These are phyloP conservation scores for Colletotrichum musicola DNA, from an alignment of 2,329 filamentous ascomycete genomes.

Conservation along the genomic window DNA sequence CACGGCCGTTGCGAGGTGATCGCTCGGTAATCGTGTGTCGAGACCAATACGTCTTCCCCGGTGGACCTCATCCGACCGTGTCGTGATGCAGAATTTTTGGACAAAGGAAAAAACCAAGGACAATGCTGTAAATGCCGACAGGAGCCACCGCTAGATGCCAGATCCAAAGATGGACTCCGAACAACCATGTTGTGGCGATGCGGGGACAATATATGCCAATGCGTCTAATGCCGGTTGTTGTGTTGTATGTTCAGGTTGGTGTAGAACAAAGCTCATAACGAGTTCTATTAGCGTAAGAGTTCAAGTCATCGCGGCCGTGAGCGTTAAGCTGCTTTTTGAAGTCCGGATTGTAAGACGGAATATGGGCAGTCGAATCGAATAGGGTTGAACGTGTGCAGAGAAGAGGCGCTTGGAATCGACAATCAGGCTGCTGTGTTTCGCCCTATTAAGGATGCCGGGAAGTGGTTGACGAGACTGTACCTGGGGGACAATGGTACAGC, in stretches of 20 bases:
- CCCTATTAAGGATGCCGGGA: slow-evolving; percentile 37
- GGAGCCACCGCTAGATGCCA: slow-evolving; percentile 41
- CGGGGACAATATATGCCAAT: slow-evolving; percentile 46
- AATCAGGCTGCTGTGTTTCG: slow-evolving; percentile 40
- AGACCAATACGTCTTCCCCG: slow-evolving; percentile 17
- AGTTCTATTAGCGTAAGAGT: slow-evolving; percentile 38
- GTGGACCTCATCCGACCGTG: slow-evolving; percentile 22
- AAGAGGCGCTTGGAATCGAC: slow-evolving; percentile 36
- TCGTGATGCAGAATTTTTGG: slow-evolving; percentile 33
- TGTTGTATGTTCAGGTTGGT: slow-evolving; percentile 35
- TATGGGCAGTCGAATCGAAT: slow-evolving; percentile 37
- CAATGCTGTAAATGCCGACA: slow-evolving; percentile 39
- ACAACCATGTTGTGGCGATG: slow-evolving; percentile 43
- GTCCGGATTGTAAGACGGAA: slow-evolving; percentile 31
- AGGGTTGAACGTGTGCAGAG: slow-evolving; percentile 39
- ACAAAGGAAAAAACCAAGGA: slow-evolving; percentile 39
- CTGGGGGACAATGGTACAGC: slow-evolving; percentile 3
- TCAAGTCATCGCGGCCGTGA: slow-evolving; percentile 34
- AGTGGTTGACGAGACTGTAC: slow-evolving; percentile 25
- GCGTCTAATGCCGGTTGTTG: slow-evolving; percentile 43
- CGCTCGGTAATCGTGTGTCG: slow-evolving; percentile 14
- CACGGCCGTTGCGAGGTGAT: slow-evolving; percentile 3
- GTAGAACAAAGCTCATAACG: slow-evolving; percentile 37
- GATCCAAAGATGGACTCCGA: slow-evolving; percentile 45
- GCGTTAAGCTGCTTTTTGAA: slow-evolving; percentile 34